phyloP scores from a whole-genome alignment of 441 rosid species.

The Populus hybrid region DNA sequence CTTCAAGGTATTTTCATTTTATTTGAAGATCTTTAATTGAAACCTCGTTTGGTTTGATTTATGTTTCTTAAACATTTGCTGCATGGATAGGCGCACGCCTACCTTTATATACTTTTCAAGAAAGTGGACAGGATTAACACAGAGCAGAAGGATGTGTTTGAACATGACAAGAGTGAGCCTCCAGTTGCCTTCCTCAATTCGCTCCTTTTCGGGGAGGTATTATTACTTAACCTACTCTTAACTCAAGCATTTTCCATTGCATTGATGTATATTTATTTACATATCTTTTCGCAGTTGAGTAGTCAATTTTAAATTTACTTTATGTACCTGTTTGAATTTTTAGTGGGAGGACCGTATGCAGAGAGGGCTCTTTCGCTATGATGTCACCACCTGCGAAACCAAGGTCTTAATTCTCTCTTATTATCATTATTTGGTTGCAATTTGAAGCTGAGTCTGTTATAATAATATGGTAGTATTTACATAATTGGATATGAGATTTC shows the following conservation, averaged over 20 bases:
- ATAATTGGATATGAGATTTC: constrained; percentile 3
- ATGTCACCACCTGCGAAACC: constrained; percentile 88
- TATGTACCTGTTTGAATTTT: constrained; percentile 19
- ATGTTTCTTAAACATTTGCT: neutral
- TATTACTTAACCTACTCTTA: neutral
- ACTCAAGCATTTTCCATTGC: neutral
- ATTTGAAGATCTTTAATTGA: neutral
- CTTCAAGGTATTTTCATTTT: constrained; percentile 44
- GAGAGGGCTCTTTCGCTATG: constrained; percentile 91
- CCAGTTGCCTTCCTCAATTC: constrained; percentile 68
- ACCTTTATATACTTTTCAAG: constrained; percentile 75
- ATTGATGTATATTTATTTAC: neutral
- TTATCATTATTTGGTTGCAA: neutral
- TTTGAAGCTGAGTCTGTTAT: neutral
- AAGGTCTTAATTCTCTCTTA: constrained; percentile 47
- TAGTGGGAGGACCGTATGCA: constrained; percentile 93
- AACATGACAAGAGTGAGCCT: constrained; percentile 31
- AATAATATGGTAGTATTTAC: neutral
- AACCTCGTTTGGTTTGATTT: neutral
- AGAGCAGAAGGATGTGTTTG: constrained; percentile 32
- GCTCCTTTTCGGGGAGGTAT: constrained; percentile 80
- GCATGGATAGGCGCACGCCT: constrained; percentile 53
- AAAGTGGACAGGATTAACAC: constrained; percentile 29
- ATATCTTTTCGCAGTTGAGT: neutral
- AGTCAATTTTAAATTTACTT: constrained; percentile 9